Conservation (phyloP, 306 rosid genomes). For the Macrotyloma uniflorum region DNA sequence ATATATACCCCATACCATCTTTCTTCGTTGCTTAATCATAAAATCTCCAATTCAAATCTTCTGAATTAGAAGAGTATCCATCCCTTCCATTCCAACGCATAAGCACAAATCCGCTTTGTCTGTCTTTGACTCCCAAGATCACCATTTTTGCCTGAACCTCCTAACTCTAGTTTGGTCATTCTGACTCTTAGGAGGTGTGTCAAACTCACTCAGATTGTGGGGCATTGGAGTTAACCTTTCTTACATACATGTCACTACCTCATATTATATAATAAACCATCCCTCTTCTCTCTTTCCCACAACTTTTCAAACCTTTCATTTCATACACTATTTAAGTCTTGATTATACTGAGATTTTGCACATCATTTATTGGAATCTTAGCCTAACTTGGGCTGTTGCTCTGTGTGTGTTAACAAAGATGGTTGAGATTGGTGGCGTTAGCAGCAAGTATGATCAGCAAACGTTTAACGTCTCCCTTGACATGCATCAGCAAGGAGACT, state of each 20-base stretch:
- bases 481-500: constrained; percentile 50
- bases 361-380: background rate
- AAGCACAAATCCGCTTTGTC: background rate
- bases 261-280: background rate
- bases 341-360: background rate
- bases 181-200: background rate
- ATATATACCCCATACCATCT: background rate
- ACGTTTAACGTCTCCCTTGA: constrained; percentile 57
- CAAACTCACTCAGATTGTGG: background rate
- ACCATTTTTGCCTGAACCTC: constrained; percentile 35
- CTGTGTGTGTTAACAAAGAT: constrained; percentile 40
- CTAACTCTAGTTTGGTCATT: constrained; percentile 20
- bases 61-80: background rate
- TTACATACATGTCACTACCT: background rate
- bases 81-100: background rate
- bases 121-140: constrained; percentile 26
- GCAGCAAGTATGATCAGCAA: constrained; percentile 46
- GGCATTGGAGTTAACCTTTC: background rate
- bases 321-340: background rate
- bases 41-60: background rate
- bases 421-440: constrained; percentile 48
- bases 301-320: background rate
- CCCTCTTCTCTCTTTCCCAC: background rate
- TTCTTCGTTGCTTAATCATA: background rate
- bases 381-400: constrained; percentile 6